Conservation (phyloP, 805 yeast species). For the Scheffersomyces coipomensis region DNA sequence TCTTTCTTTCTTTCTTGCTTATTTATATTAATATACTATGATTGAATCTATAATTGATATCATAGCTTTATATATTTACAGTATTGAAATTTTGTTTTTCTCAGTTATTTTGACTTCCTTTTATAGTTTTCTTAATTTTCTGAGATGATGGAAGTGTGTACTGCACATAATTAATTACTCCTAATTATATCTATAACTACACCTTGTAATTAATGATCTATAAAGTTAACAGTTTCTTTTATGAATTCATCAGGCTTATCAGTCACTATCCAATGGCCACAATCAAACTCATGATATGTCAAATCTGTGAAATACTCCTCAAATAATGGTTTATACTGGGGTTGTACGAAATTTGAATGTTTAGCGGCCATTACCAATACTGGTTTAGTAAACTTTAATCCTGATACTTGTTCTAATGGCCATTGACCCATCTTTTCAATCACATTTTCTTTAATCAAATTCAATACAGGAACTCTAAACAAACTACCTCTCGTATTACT, state of each 20-base stretch:
- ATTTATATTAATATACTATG: no score
- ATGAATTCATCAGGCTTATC: conserved; percentile 36
- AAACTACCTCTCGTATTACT: conserved; percentile 1
- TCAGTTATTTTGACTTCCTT: no score
- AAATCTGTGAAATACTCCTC: conserved; percentile 22
- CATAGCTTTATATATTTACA: no score
- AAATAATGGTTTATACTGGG: conserved; percentile 22
- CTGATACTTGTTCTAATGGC: conserved; percentile 16
- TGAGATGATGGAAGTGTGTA: no score
- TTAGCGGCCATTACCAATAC: conserved; percentile 45
- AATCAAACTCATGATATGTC: conserved; percentile 16
- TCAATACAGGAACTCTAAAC: conserved; percentile 20
- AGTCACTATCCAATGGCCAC: conserved; percentile 40
- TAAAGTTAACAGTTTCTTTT: conserved; percentile 7
- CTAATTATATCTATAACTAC: background rate
- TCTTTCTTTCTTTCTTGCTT: background rate
- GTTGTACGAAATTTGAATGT: conserved; percentile 40
- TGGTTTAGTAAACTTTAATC: conserved; percentile 21
- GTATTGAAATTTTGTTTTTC: no score
- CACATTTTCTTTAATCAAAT: conserved; percentile 16
- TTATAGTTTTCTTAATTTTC: no score
- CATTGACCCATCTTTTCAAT: conserved; percentile 19
- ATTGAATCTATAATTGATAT: background rate
- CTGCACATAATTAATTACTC: no score
- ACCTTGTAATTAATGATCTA: background rate